Evolutionary conservation across 202 grass and related monocot genomes (phyloP).

Genomic region (Schoenoplectus triqueter): DNA sequence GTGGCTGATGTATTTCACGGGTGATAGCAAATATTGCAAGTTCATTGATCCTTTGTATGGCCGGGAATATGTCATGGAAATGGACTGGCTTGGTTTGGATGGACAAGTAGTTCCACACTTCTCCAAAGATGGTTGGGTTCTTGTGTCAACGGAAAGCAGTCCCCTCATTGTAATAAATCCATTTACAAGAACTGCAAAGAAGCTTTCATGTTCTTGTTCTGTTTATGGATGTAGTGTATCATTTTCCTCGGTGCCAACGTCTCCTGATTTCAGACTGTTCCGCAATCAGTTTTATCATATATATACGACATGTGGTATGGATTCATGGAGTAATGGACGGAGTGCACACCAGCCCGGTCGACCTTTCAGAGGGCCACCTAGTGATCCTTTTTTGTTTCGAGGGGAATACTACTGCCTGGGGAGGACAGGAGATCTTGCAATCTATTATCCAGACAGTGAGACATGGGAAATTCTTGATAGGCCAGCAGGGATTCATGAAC

Average conservation of each 20-base stretch:
- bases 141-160: background rate
- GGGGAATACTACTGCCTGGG: background rate
- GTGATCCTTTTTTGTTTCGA: background rate
- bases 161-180: background rate
- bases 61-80: background rate
- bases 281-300: background rate
- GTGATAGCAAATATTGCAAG: background rate
- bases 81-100: background rate
- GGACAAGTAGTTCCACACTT: background rate
- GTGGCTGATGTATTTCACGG: background rate
- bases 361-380: background rate
- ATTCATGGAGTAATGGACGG: too few species aligned
- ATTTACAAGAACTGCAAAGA: background rate
- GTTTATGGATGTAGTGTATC: background rate
- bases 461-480: background rate
- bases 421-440: background rate
- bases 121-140: background rate
- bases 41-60: background rate
- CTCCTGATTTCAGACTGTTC: background rate
- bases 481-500: background rate
- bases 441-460: background rate
- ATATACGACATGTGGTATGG: background rate
- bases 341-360: too few species aligned
- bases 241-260: background rate
- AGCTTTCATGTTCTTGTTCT: background rate